Conservation (phyloP, 1,284 basidiomycete genomes). For the Athelia psychrophila region DNA sequence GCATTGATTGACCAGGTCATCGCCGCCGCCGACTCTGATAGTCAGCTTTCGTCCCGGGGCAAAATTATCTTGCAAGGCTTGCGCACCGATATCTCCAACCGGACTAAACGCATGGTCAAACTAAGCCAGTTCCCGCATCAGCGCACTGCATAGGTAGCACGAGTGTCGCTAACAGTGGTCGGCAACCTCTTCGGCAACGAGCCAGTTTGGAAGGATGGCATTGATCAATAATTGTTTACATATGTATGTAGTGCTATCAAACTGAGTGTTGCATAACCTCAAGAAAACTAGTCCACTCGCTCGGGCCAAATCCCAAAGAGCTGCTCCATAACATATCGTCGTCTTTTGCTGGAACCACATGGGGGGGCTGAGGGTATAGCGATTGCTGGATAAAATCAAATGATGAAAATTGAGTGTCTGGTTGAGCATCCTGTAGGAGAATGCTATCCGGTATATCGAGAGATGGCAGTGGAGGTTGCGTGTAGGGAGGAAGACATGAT, state of each 20-base stretch:
- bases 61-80: slow-evolving; percentile 43
- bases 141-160: too few species aligned
- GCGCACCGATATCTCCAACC: slow-evolving; percentile 54
- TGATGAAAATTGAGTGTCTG: not conserved
- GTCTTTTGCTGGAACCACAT: slow-evolving; percentile 26
- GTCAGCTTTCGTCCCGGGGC: slow-evolving; percentile 43
- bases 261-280: slow-evolving; percentile 38
- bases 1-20: slow-evolving; percentile 86
- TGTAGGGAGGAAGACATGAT: not conserved
- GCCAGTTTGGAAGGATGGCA: too few species aligned
- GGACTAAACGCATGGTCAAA: slow-evolving; percentile 64
- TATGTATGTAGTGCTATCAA: too few species aligned
- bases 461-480: not conserved
- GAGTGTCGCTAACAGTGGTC: too few species aligned
- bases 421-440: not conserved
- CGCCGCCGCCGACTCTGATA: slow-evolving; percentile 56
- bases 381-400: too few species aligned
- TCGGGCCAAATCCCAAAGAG: slow-evolving; percentile 34
- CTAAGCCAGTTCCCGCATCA: slow-evolving; percentile 28
- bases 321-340: slow-evolving; percentile 38
- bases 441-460: not conserved
- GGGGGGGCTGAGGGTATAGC: not conserved
- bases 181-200: too few species aligned
- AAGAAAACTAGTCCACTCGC: slow-evolving; percentile 32
- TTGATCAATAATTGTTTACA: too few species aligned